Base-by-base conservation (phyloP, 2,329 filamentous ascomycete species). In the Scedosporium minutisporum region DNA sequence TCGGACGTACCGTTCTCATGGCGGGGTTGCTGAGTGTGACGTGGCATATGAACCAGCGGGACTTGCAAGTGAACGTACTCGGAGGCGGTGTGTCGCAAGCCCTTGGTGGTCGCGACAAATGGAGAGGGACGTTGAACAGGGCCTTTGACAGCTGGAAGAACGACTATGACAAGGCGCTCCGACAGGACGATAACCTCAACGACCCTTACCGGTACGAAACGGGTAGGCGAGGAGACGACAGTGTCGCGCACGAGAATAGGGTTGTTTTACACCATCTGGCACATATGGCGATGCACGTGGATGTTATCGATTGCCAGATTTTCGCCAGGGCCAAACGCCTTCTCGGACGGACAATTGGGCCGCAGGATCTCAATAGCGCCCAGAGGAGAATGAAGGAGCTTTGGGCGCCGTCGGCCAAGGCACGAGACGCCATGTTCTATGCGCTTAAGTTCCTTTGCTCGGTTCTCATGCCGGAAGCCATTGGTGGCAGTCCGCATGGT, bases 11-110 rank as follows among this genome's bases (percentile, higher is more conserved):
- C 2, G 91, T 96, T 55, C 80, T 99, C 60, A 97, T 97, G 92
- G 89, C 93, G 1, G 95, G 95, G 0, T 77, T 99, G 29, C 79
- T 97, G 25, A 97, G 91, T 67, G 91, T 97, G 33, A 95, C 90
- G 70, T 97, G 92, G 91, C 93, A 97, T 73, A 93, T 97, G 89
- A 95, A 96, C 71, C 93, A 97, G 73, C 85, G 93, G 70, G 95
- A 97, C 72, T 82, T 97, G 14, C 93, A 97, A 76, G 89, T 96
- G 64, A 93, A 88, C 71, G 92, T 92, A 0, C 81, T 97, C 0
- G 92, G 85, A 5, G 78, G 78, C 1, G 80, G 89, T 12, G 90
- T 93, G 10, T 85, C 86, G 0, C 86, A 88, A 68, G 87, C 91
- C 0, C 82, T 96, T 1, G 93, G 93, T 3, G 92, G 89, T 3